Evolutionary conservation across 1,284 basidiomycete genomes (phyloP).

Genomic region (Ceratobasidium theobromae): DNA sequence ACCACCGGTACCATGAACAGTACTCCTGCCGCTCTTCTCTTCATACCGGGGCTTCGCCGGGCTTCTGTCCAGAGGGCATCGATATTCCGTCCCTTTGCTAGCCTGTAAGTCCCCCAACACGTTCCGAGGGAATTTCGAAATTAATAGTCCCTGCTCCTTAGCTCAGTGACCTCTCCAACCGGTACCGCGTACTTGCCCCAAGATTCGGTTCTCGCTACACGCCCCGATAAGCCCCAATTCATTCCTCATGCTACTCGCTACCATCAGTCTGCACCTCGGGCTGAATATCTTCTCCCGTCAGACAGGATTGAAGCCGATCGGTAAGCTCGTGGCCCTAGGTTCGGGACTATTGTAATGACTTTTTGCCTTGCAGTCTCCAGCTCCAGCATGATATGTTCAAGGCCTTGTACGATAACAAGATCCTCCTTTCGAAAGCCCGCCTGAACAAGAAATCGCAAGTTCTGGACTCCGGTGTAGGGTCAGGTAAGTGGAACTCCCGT

Average conservation of each 20-base stretch:
- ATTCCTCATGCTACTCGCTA: constrained; percentile 20
- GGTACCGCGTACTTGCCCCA: neutral
- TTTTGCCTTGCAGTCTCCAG: neutral
- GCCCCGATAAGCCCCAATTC: neutral
- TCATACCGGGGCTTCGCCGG: constrained; percentile 15
- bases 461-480: constrained; percentile 26
- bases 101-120: neutral
- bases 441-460: constrained; percentile 25
- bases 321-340: neutral
- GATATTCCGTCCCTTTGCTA: neutral
- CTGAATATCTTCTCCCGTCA: constrained; percentile 15
- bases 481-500: neutral
- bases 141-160: neutral
- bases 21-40: constrained; percentile 23
- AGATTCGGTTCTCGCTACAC: neutral
- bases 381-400: constrained; percentile 29
- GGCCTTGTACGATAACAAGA: constrained; percentile 25
- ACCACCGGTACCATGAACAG: constrained; percentile 21
- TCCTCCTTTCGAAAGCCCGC: constrained; percentile 8
- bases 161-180: neutral
- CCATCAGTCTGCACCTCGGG: constrained; percentile 13
- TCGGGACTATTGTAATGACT: neutral
- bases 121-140: neutral
- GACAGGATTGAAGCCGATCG: constrained; percentile 13
- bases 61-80: neutral